phyloP scores from a whole-genome alignment of 2,329 filamentous ascomycete species.

The Coniella vitis region DNA sequence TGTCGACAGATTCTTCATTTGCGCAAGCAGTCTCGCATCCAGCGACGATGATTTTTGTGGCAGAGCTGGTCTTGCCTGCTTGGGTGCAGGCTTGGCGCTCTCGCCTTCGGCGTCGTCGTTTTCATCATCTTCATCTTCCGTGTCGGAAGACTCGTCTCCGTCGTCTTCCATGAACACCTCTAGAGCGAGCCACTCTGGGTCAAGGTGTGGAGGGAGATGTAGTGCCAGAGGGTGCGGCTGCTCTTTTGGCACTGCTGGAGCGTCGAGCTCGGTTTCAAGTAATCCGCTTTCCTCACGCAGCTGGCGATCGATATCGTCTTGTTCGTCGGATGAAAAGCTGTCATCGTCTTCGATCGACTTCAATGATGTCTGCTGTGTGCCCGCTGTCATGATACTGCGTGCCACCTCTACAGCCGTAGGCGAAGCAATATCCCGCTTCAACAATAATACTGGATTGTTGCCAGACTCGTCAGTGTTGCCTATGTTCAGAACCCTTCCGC shows the following conservation, averaged over 20 bases:
- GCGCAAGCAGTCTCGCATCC: conserved; percentile 33
- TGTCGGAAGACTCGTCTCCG: conserved; percentile 39
- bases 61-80: conserved; percentile 3
- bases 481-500: conserved; percentile 83
- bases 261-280: background rate
- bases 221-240: conserved; percentile 30
- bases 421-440: conserved; percentile 65
- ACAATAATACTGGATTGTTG: conserved; percentile 65
- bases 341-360: conserved; percentile 4
- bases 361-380: background rate
- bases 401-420: conserved; percentile 44
- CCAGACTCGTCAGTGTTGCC: conserved; percentile 38
- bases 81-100: conserved; percentile 19
- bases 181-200: conserved; percentile 86
- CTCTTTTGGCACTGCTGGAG: conserved; percentile 1
- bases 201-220: conserved; percentile 66
- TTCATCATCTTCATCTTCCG: conserved; percentile 29
- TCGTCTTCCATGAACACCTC: conserved; percentile 70
- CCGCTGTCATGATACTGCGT: background rate
- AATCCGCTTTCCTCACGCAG: conserved; percentile 30
- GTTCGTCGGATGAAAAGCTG: conserved; percentile 25
- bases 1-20: conserved; percentile 30
- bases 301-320: conserved; percentile 41
- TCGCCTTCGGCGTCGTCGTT: conserved; percentile 15
- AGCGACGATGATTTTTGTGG: conserved; percentile 23